Base-by-base conservation (phyloP, 805 yeast genomes). In the Starmerella apis region DNA sequence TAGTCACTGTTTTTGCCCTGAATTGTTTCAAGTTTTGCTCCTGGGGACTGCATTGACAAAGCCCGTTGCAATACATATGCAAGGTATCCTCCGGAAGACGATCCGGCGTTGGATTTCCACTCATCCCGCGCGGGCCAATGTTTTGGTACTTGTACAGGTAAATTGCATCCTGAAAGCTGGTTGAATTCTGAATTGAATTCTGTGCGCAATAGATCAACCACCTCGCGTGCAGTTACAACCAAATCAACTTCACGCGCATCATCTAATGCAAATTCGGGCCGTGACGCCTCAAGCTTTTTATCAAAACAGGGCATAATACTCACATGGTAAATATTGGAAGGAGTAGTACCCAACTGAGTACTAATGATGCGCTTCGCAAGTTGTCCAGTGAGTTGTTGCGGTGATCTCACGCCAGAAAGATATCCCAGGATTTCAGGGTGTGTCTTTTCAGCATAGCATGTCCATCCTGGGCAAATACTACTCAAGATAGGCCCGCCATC, bases 281-380 rank as follows among this genome's bases (percentile, higher is more conserved):
- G 73, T 3, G 95, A 87, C 24, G 96, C 92, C 68, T 92, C 98
- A 37, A 88, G 73, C 65, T 92, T 92, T 68, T 92, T 92, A 65
- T 92, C 98, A 64, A 92, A 92, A 60, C 97, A 90, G 1, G 98
- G 97, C 97, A 90, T 90, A 19, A 92, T 71, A 7, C 92, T 76
- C 48, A 92, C 67, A 64, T 90, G 96, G 62, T 86, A 92, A 0
- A 87, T 67, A 2, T 74, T 59, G 0, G 68, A 61, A 13, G 59
- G 49, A 5, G 56, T 23, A 0, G 65, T 54, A 2, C 62, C 57
- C 11, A 69, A 61, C 16, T 72, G 71, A n/a, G 52, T 50, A 11
- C 70, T 62, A 19, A 65, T 67, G 22, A 79, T 61, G 16, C 71
- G 64, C 63, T 88, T 88, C 46, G 90, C 65, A 20, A 88, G 57